Conservation (phyloP, 2,329 filamentous ascomycete genomes). For the Aspergillus texensis region DNA sequence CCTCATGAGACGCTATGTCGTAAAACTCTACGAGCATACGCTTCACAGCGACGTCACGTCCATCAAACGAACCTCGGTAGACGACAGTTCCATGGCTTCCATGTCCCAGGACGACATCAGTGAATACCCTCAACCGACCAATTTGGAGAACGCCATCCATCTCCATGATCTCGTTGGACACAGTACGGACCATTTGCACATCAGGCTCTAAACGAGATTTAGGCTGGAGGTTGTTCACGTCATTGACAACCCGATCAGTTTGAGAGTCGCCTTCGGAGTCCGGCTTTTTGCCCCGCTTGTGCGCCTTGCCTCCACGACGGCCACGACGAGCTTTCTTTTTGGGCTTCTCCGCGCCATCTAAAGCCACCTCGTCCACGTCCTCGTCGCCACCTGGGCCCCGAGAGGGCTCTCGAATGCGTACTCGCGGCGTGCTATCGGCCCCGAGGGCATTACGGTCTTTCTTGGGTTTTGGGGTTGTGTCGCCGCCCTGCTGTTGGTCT, state of each 20-base stretch:
- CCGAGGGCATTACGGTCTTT: conserved; percentile 22
- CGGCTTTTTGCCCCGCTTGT: conserved; percentile 56
- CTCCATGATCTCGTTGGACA: conserved; percentile 58
- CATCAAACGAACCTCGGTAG: conserved; percentile 91
- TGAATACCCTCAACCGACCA: conserved; percentile 63
- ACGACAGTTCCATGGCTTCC: conserved; percentile 98
- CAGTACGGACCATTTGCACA: conserved; percentile 56
- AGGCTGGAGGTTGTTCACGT: conserved; percentile 47
- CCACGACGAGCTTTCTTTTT: conserved; percentile 73
- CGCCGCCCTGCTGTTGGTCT: conserved; percentile 21
- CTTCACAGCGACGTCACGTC: conserved; percentile 91
- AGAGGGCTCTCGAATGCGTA: conserved; percentile 45
- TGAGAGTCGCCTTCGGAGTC: conserved; percentile 57
- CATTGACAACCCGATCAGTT: conserved; percentile 61
- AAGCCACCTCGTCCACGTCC: conserved; percentile 32
- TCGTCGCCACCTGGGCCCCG: conserved; percentile 38
- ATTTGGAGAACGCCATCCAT: conserved; percentile 65
- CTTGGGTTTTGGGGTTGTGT: conserved; percentile 34
- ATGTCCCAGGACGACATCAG: conserved; percentile 64
- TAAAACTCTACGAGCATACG: conserved; percentile 96
- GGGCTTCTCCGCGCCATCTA: conserved; percentile 49
- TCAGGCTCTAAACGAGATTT: conserved; percentile 62
- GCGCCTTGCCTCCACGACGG: conserved; percentile 70
- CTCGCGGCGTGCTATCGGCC: conserved; percentile 34
- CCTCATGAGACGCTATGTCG: conserved; percentile 92